Percentiles rank a stretch among this genome's conserved stretches.
Conservation (phyloP, 768 basidiomycete species). For the Calocera cornea region DNA sequence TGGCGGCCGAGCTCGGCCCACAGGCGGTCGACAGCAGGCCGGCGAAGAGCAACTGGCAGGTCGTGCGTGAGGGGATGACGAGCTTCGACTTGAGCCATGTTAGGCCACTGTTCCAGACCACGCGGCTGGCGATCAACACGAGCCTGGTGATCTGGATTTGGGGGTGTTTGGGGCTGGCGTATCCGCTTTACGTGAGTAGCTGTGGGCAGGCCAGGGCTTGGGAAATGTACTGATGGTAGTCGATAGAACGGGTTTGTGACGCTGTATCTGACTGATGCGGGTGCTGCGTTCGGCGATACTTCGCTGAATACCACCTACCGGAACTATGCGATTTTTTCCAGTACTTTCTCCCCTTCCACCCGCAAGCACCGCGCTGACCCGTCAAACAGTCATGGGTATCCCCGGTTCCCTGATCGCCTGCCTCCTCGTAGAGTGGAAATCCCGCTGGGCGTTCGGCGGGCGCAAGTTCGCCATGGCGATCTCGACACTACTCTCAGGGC, state of each 20-base stretch:
- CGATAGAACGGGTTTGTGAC: not conserved
- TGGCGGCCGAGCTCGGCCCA: slow-evolving; percentile 9
- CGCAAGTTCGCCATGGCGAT: slow-evolving; percentile 36
- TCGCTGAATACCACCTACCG: not conserved
- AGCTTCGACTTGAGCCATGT: slow-evolving; percentile 24
- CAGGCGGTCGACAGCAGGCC: slow-evolving; percentile 5
- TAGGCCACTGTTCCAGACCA: slow-evolving; percentile 36
- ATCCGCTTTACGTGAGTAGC: slow-evolving; percentile 31
- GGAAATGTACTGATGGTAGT: not conserved
- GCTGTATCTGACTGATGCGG: not conserved
- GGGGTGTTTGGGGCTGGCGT: slow-evolving; percentile 42
- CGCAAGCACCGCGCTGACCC: not conserved
- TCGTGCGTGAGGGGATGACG: not conserved
- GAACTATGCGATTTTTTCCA: slow-evolving; percentile 37
- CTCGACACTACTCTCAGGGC: slow-evolving; percentile 33
- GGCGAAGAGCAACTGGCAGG: not conserved
- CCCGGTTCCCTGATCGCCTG: slow-evolving; percentile 38
- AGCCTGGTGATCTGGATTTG: slow-evolving; percentile 38
- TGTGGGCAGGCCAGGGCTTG: not conserved
- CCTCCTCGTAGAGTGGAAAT: slow-evolving; percentile 33
- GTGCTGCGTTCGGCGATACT: slow-evolving; percentile 1
- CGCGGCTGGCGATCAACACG: slow-evolving; percentile 34
- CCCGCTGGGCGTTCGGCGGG: slow-evolving; percentile 29
- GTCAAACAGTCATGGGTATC: slow-evolving; percentile 25
- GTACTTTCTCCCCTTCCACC: not conserved